phyloP scores from a whole-genome alignment of 75 land plant species.

The Pinus taeda region DNA sequence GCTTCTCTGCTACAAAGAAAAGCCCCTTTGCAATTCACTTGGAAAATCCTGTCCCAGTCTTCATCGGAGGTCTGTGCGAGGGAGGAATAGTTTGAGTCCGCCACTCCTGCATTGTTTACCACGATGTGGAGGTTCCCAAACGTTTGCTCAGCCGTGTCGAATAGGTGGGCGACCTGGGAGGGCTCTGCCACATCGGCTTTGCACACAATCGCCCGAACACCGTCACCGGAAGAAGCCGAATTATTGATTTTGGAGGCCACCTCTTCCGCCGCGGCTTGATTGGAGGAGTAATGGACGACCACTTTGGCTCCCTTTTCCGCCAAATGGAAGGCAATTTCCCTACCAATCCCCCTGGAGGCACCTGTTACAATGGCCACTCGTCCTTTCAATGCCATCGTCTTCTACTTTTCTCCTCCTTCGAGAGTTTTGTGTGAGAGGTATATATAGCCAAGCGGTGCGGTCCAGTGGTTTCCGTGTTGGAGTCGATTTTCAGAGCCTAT shows the following conservation, averaged over 20 bases:
- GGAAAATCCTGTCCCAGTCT: too few relatives aligned
- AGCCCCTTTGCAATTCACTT: too few relatives aligned
- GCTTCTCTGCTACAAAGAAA: constrained; percentile 30
- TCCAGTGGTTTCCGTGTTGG: too few relatives aligned
- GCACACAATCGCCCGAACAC: constrained; percentile 26
- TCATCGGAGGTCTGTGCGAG: too few relatives aligned
- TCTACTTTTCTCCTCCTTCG: neutral
- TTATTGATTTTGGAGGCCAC: constrained; percentile 39
- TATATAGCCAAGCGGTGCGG: too few relatives aligned
- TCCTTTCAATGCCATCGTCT: constrained; percentile 2
- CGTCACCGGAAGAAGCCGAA: neutral
- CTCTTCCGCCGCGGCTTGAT: constrained; percentile 35
- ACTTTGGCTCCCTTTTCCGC: constrained; percentile 46
- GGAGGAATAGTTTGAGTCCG: constrained; percentile 8
- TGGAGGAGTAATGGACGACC: constrained; percentile 37
- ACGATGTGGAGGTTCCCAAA: constrained; percentile 34
- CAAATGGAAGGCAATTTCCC: constrained; percentile 26
- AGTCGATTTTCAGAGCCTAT: too few relatives aligned
- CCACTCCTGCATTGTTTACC: constrained; percentile 35
- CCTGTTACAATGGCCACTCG: constrained; percentile 58
- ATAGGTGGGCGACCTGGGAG: constrained; percentile 28
- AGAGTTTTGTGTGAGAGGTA: too few relatives aligned
- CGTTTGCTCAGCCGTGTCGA: constrained; percentile 23
- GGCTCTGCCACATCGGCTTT: neutral
- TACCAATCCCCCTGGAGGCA: constrained; percentile 50